phyloP scores from a whole-genome alignment of 768 basidiomycete genomes.

The Suillus clintonianus region DNA sequence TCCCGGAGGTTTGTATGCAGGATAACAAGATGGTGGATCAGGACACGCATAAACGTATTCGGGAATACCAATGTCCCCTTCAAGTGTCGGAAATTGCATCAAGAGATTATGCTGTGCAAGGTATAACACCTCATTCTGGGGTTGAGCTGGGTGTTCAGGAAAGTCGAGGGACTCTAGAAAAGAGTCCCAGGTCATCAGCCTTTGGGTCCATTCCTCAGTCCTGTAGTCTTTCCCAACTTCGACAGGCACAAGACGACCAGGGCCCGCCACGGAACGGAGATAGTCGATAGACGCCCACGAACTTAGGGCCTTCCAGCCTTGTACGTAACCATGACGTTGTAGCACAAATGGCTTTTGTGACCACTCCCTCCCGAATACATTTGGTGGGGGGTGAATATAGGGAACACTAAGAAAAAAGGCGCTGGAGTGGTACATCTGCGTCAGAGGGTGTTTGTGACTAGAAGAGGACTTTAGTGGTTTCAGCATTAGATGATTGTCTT shows the following conservation, averaged over 20 bases:
- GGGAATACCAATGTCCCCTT: slow-evolving; percentile 77
- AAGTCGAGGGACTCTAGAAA: slow-evolving; percentile 57
- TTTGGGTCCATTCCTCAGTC: slow-evolving; percentile 77
- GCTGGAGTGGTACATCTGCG: slow-evolving; percentile 1
- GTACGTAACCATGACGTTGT: slow-evolving; percentile 46
- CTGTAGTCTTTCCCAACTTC: slow-evolving; percentile 89
- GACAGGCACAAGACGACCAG: slow-evolving; percentile 84
- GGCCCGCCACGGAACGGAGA: slow-evolving; percentile 69
- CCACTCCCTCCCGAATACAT: slow-evolving; percentile 54
- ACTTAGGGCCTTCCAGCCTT: slow-evolving; percentile 78
- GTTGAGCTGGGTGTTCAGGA: slow-evolving; percentile 18
- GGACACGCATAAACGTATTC: slow-evolving; percentile 83
- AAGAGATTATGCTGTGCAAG: slow-evolving; percentile 91
- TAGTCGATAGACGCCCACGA: slow-evolving; percentile 76
- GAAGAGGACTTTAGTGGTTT: neutral
- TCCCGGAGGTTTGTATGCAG: slow-evolving; percentile 61
- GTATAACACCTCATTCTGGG: slow-evolving; percentile 52
- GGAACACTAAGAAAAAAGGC: slow-evolving; percentile 34
- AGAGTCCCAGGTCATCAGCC: slow-evolving; percentile 72
- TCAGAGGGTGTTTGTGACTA: slow-evolving; percentile 8
- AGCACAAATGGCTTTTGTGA: slow-evolving; percentile 72
- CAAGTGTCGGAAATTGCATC: slow-evolving; percentile 78
- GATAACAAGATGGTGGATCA: slow-evolving; percentile 40
- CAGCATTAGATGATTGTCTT: slow-evolving; percentile 31
- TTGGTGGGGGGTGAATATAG: slow-evolving; percentile 50